Conservation (phyloP, 495 filamentous ascomycete species). For the Hapsidospora chrysogenum region DNA sequence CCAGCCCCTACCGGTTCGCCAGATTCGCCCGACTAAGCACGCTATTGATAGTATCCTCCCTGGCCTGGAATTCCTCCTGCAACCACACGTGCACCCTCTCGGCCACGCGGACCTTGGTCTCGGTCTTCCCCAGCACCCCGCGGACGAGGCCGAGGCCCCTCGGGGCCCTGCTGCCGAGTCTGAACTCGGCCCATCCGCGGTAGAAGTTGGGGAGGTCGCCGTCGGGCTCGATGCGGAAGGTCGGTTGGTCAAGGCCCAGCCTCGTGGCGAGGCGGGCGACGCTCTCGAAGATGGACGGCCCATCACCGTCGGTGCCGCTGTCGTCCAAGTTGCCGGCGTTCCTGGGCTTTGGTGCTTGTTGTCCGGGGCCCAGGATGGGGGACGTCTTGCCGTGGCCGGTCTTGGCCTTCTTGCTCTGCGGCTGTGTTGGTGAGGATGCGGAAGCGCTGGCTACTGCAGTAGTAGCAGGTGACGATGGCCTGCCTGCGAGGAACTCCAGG, state of each 20-base stretch:
- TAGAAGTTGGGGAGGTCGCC: constrained; percentile 4
- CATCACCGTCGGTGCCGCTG: background rate
- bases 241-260: constrained; percentile 7
- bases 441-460: too few species aligned
- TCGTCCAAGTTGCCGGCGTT: background rate
- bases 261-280: constrained; percentile 7
- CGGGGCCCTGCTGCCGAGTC: constrained; percentile 6
- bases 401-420: background rate
- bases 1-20: too few species aligned
- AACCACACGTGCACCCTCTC: constrained; percentile 12
- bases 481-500: constrained; percentile 2
- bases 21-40: too few species aligned
- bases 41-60: too few species aligned
- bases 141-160: constrained; percentile 8
- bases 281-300: constrained; percentile 3
- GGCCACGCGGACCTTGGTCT: constrained; percentile 14
- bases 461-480: constrained; percentile 1
- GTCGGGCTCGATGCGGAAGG: constrained; percentile 4
- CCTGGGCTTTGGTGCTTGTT: background rate
- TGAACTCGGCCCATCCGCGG: constrained; percentile 7
- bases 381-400: too few species aligned
- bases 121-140: constrained; percentile 9
- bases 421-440: too few species aligned
- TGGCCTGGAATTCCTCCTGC: constrained; percentile 4
- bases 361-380: too few species aligned